Percentiles rank a stretch among this genome's conserved stretches.
phyloP scores from a whole-genome alignment of 768 basidiomycete species.

The Lactifluus hygrophoroides region DNA sequence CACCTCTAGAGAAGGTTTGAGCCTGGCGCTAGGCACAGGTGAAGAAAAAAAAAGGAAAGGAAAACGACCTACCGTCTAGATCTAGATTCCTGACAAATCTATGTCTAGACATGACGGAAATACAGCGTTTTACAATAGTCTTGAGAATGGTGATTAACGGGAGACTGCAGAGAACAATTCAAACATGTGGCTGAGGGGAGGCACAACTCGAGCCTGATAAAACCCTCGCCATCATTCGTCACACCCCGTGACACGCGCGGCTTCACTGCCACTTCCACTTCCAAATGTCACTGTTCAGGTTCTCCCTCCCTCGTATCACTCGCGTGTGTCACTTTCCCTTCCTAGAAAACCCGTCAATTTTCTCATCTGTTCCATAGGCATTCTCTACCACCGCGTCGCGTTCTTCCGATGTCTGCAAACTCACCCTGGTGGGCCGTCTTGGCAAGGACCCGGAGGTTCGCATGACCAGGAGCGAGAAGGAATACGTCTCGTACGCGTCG shows the following conservation, averaged over 20 bases:
- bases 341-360: background rate
- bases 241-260: background rate
- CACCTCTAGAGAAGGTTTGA: slow-evolving; percentile 48
- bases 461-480: slow-evolving; percentile 62
- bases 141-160: slow-evolving; percentile 18
- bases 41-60: too few species aligned
- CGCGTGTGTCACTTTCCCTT: slow-evolving; percentile 34
- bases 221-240: background rate
- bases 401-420: slow-evolving; percentile 58
- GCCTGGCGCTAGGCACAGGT: slow-evolving; percentile 4
- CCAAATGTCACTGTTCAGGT: slow-evolving; percentile 31
- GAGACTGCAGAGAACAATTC: slow-evolving; percentile 1
- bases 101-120: slow-evolving; percentile 75
- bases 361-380: slow-evolving; percentile 32
- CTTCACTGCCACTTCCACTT: slow-evolving; percentile 20
- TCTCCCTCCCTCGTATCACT: slow-evolving; percentile 29
- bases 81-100: slow-evolving; percentile 82
- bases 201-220: background rate
- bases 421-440: slow-evolving; percentile 69
- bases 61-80: slow-evolving; percentile 44
- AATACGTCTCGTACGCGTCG: slow-evolving; percentile 60
- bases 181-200: slow-evolving; percentile 16
- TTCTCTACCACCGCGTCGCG: slow-evolving; percentile 56
- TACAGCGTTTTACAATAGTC: slow-evolving; percentile 19
- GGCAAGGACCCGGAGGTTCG: slow-evolving; percentile 63